Base-by-base conservation (phyloP, 306 rosid species). In the Dryas alaskensis region DNA sequence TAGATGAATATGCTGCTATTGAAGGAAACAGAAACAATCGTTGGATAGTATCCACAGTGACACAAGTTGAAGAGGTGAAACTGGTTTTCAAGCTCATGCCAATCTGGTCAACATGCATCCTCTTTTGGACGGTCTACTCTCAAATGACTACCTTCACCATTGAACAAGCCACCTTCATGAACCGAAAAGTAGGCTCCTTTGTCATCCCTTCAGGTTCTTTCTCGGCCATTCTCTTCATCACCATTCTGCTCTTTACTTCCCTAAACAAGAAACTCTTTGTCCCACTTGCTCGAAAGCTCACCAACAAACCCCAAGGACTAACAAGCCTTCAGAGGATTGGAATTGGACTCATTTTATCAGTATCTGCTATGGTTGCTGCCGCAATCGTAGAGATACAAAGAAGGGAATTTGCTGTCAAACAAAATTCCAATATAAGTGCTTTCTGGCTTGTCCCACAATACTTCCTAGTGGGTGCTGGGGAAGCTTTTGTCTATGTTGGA, bases 371-470 rank as follows among this genome's bases (percentile, higher is more conserved):
- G 97, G 82, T 80, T n/a, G 88, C 81, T 67, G 73, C 98, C 7
- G 97, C 92, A 16, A 42, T 84, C 42, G 69, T 90, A 43, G 99
- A 94, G 86, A 82, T 70, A 70, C 80, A 86, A 27, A 82, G 97
- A 66, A 88, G 88, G 64, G 63, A 58, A 1, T 53, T 48, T 7
- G 84, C 89, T 8, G 70, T 86, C 0, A 72, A 59, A 8, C 67
- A 83, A 0, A 10, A 71, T 4, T 74, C 74, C 40, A 13, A 25
- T 10, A 80, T 94, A 78, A 85, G 96, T 47, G 98, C 96, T 40
- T 94, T 94, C 87, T 92, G 97, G 99, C 82, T 94, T 61, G 88
- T 94, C n/a, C 99, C 95, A 64, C 99, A 89, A 80, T 89, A 86
- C 75, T 88, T 92, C 67, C 86, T 94, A 6, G 93, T 92, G 47